phyloP scores from a whole-genome alignment of 73 alveolate genomes.

The Symbiodinium natans region DNA sequence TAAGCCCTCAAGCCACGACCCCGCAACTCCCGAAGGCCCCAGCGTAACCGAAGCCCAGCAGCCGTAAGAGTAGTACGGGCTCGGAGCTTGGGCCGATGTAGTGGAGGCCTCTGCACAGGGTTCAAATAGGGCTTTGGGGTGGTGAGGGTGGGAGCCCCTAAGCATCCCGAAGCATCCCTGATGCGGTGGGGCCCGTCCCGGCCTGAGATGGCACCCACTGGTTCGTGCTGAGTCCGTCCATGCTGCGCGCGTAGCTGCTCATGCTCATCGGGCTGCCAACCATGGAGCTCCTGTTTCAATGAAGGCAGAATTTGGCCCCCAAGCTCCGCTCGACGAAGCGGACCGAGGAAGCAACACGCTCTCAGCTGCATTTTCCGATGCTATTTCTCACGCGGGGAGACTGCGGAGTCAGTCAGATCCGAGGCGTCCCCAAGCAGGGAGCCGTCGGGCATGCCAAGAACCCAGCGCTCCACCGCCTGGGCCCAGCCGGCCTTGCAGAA shows the following conservation, averaged over 20 bases:
- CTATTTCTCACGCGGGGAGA: neutral
- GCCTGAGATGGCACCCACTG: neutral
- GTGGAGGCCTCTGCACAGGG: neutral
- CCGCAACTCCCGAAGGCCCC: no score
- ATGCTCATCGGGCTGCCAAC: neutral
- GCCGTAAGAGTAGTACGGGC: neutral
- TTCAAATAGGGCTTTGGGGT: neutral
- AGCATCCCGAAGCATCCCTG: no score
- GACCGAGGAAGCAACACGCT: neutral
- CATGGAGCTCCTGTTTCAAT: neutral
- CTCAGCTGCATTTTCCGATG: neutral
- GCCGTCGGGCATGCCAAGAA: neutral
- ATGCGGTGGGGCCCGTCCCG: no score
- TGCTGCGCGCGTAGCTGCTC: neutral
- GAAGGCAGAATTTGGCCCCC: neutral
- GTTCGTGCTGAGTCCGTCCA: neutral
- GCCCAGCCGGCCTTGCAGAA: neutral
- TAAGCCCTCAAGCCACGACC: no score
- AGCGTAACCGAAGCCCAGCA: neutral
- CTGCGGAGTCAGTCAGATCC: neutral
- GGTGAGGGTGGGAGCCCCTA: neutral
- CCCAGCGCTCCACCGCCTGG: neutral
- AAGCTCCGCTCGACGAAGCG: neutral
- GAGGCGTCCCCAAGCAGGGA: neutral
- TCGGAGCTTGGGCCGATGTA: no score